Conservation (phyloP, 2,329 filamentous ascomycete genomes). For the Huntiella bhutanensis region DNA sequence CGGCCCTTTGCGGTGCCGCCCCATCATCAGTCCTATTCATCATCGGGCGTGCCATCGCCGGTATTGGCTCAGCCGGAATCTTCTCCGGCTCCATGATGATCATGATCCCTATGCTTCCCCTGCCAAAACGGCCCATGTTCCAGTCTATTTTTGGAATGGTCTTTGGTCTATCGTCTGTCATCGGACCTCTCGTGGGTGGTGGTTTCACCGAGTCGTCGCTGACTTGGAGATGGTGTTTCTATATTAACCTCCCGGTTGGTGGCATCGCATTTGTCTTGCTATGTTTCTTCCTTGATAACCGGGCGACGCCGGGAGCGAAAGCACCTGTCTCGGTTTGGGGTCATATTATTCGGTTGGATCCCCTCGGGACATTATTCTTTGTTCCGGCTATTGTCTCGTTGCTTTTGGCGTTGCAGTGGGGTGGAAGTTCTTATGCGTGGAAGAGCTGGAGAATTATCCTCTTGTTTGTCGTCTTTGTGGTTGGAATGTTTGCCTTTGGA, state of each 20-base stretch:
- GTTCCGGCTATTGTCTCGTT: conserved; percentile 40
- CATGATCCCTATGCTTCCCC: conserved; percentile 38
- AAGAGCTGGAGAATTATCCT: conserved; percentile 31
- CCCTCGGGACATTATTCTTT: conserved; percentile 39
- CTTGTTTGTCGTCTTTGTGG: conserved; percentile 31
- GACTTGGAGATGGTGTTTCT: conserved; percentile 39
- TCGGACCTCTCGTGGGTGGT: conserved; percentile 34
- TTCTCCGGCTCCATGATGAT: conserved; percentile 37
- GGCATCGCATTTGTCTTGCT: conserved; percentile 30
- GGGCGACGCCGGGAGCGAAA: conserved; percentile 14
- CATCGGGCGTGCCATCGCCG: conserved; percentile 36
- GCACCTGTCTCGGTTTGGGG: conserved; percentile 17
- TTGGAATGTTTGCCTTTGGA: conserved; percentile 28
- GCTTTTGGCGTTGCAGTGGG: conserved; percentile 45
- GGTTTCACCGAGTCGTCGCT: conserved; percentile 27
- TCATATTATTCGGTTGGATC: conserved; percentile 35
- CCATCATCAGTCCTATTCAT: conserved; percentile 35
- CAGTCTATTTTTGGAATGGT: conserved; percentile 35
- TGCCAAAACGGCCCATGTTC: conserved; percentile 40
- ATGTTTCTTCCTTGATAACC: conserved; percentile 28
- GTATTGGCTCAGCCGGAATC: conserved; percentile 36
- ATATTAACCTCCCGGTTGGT: conserved; percentile 38
- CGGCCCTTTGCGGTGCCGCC: conserved; percentile 34
- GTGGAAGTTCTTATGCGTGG: conserved; percentile 35
- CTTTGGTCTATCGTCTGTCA: conserved; percentile 34